phyloP scores from a whole-genome alignment of 495 filamentous ascomycete species.

The Immersiella caudata region DNA sequence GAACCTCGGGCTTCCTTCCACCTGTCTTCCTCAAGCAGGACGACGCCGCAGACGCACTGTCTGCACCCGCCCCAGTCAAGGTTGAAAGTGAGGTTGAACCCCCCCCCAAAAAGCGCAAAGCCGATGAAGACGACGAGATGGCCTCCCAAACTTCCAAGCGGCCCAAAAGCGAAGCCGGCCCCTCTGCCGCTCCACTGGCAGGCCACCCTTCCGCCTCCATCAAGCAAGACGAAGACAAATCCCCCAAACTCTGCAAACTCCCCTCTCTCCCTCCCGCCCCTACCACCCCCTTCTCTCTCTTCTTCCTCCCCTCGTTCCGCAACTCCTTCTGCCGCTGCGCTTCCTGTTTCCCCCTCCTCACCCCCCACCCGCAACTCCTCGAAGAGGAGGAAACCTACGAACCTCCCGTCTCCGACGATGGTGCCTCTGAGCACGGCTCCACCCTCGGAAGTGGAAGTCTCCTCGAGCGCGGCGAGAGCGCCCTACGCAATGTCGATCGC shows the following conservation, averaged over 20 bases:
- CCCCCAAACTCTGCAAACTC: slow-evolving; percentile 43
- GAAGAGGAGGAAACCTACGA: slow-evolving; percentile 94
- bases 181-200: neutral
- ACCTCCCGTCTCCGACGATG: slow-evolving; percentile 69
- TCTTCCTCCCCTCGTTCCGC: slow-evolving; percentile 76
- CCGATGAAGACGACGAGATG: slow-evolving; percentile 49
- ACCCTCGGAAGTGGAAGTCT: slow-evolving; percentile 66
- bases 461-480: slow-evolving; percentile 86
- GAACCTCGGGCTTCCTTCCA: slow-evolving; percentile 75
- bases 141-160: slow-evolving; percentile 60
- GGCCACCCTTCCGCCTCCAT: neutral
- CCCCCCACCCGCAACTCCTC: slow-evolving; percentile 72
- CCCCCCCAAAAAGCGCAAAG: slow-evolving; percentile 74
- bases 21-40: slow-evolving; percentile 56
- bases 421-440: slow-evolving; percentile 50
- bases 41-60: slow-evolving; percentile 1
- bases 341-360: slow-evolving; percentile 73
- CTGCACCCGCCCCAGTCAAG: slow-evolving; percentile 1
- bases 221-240: slow-evolving; percentile 1
- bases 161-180: slow-evolving; percentile 48
- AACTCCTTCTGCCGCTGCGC: slow-evolving; percentile 75
- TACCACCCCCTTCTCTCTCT: slow-evolving; percentile 69
- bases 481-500: slow-evolving; percentile 84
- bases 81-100: slow-evolving; percentile 24
- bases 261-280: slow-evolving; percentile 57